Base-by-base conservation (phyloP, 1,284 basidiomycete genomes). In the Erythrobasidium hasegawianum region DNA sequence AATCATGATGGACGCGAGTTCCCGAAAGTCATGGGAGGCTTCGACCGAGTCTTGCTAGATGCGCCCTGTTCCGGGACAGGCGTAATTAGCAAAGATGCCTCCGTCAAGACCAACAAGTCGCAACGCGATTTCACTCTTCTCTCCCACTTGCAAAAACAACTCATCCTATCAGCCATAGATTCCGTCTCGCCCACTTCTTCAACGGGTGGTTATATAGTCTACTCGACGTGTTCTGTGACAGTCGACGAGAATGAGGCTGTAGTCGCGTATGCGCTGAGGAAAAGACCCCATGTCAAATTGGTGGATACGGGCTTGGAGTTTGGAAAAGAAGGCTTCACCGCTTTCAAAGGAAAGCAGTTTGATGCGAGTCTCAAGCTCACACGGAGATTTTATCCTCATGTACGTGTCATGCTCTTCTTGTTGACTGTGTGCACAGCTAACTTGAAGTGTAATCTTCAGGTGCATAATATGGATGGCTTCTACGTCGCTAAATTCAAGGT, bases 1-100 rank as follows among this genome's bases (percentile, higher is more conserved):
- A 96, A 92, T 66, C 95, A 98, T 75, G 96, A 99, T 75, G 96
- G 94, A 2, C 83, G 96, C 68, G 89, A 97, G 78, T 99, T 98
- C 80, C 96, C 96, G n/a, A 97, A 95, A 78, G 94, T 99, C 50
- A 93, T 99, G 80, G 96, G 95, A 22, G 96, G 96, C 0, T 99
- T 99, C 73, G 95, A 99, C 76, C 83, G 96, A 20, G 93, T 98
- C 39, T 80, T 99, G 68, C 81, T 99, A 64, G 96, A 99, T 78
- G 95, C 96, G 47, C 96, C 96, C 27, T 99, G 96, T 78, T 93
- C 89, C 73, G 96, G 96, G 18, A 98, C 96, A 1, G 96, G 96
- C 70, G 95, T 99, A 65, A 97, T 99, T 74, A 89, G 88, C 80
- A 99, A 99, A 79, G 96, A 99, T 77, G 84, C 89, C 27, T 91